phyloP scores from a whole-genome alignment of 2,329 filamentous ascomycete species.

The Aspergillus proliferans region DNA sequence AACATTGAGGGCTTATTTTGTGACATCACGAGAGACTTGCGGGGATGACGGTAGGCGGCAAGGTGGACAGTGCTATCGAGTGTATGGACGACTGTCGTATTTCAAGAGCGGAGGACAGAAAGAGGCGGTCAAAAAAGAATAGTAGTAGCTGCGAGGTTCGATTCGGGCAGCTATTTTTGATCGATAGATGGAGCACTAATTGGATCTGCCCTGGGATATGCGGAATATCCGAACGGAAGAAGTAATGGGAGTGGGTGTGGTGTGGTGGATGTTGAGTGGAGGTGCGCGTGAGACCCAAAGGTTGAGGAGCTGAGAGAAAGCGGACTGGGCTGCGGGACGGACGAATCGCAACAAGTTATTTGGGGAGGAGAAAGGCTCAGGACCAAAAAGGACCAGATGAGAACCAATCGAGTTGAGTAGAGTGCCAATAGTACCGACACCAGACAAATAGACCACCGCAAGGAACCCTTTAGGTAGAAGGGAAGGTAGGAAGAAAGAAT shows the following conservation, averaged over 20 bases:
- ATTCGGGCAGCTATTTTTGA: constrained; percentile 43
- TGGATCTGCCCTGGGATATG: constrained; percentile 21
- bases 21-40: constrained; percentile 59
- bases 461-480: constrained; percentile 1
- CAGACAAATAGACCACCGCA: constrained; percentile 10
- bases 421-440: constrained; percentile 27
- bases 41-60: constrained; percentile 12
- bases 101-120: constrained; percentile 43
- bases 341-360: constrained; percentile 16
- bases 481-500: constrained; percentile 1
- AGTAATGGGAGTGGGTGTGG: background rate
- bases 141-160: constrained; percentile 43
- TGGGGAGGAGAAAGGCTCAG: constrained; percentile 12
- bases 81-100: constrained; percentile 33
- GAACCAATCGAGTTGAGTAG: constrained; percentile 16
- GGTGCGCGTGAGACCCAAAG: constrained; percentile 21
- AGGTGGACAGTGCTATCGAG: constrained; percentile 31
- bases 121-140: constrained; percentile 14
- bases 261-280: constrained; percentile 18
- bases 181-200: constrained; percentile 23
- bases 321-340: constrained; percentile 12
- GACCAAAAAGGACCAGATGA: constrained; percentile 8
- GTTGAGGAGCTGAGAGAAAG: constrained; percentile 26
- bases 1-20: constrained; percentile 89
- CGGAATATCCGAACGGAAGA: constrained; percentile 30